Base-by-base conservation (phyloP, 257 asterid species). In the Lycium ferocissimum region DNA sequence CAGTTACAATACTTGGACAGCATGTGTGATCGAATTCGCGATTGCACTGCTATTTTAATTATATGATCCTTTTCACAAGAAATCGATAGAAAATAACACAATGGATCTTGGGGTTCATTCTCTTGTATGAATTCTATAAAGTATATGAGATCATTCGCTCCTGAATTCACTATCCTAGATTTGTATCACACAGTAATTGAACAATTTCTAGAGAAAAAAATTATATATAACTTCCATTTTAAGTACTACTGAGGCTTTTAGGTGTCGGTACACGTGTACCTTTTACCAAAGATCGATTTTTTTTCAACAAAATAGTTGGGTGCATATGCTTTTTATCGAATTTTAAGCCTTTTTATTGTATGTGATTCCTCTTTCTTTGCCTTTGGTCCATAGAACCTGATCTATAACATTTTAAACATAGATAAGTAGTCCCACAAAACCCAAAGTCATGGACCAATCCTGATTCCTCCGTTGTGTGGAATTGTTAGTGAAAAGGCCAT, bases 401-500 rank as follows among this genome's bases (percentile, higher is more conserved):
- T 15, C 37, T 45, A 7, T 14, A 57, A 40, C 81, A 33, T 63
- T 80, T 47, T 9, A 63, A 61, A 53, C 72, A 47, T 65, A 4
- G 15, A 20, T 14, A 66, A 9, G 37, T 20, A 87, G 59, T 84
- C 85, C 84, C 81, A 80, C 84, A 73, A 73, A 11, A 3, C 63
- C 40, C 51, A 75, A 61, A 79, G 22, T n/a, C 26, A 76, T 13
- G 40, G 47, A 61, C 61, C 62, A 43, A 63, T 82, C 84, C 47
- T 49, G 72, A 69, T 54, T 83, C 35, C 63, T 76, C 22, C 63
- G 22, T 45, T 73, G 80, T 73, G 20, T 20, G 59, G 80, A 76
- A 51, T 49, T 47, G 22, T 20, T 73, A 82, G 79, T 73, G 89
- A 81, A 76, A 88, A 69, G 90, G 85, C 89, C 57, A 84, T 47